Conservation (phyloP, 495 filamentous ascomycete genomes). For the Penicillium crystallinum region DNA sequence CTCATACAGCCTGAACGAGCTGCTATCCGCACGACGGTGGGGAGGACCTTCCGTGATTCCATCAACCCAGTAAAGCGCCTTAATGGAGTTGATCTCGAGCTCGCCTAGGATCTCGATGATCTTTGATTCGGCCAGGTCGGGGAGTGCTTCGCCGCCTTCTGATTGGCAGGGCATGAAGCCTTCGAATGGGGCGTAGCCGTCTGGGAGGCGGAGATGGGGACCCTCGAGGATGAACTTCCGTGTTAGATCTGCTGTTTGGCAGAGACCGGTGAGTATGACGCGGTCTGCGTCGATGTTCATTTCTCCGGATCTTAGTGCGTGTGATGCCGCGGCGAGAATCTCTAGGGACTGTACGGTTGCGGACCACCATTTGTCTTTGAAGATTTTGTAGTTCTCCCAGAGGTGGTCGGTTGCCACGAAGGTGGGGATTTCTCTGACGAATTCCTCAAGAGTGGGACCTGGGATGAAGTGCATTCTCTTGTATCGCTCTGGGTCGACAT, state of each 20-base stretch:
- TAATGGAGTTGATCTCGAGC: background rate
- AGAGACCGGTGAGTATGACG: conserved; percentile 6
- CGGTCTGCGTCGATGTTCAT: background rate
- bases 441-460: background rate
- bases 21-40: conserved; percentile 6
- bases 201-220: conserved; percentile 2
- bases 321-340: conserved; percentile 8
- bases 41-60: background rate
- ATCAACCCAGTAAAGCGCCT: background rate
- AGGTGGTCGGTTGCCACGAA: background rate
- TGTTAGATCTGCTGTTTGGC: conserved; percentile 4
- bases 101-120: conserved; percentile 9
- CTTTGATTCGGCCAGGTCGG: conserved; percentile 1
- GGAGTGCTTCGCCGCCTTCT: conserved; percentile 1
- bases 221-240: conserved; percentile 6
- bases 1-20: conserved; percentile 7
- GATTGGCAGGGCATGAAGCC: conserved; percentile 9
- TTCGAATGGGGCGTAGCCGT: conserved; percentile 5
- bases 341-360: conserved; percentile 8
- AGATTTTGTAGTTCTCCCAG: background rate
- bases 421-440: background rate
- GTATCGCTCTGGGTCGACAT: conserved; percentile 2
- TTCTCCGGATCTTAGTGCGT: background rate
- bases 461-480: conserved; percentile 4
- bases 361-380: conserved; percentile 9